Conservation (phyloP, 2,329 filamentous ascomycete genomes). For the Hypoxylon sp. region DNA sequence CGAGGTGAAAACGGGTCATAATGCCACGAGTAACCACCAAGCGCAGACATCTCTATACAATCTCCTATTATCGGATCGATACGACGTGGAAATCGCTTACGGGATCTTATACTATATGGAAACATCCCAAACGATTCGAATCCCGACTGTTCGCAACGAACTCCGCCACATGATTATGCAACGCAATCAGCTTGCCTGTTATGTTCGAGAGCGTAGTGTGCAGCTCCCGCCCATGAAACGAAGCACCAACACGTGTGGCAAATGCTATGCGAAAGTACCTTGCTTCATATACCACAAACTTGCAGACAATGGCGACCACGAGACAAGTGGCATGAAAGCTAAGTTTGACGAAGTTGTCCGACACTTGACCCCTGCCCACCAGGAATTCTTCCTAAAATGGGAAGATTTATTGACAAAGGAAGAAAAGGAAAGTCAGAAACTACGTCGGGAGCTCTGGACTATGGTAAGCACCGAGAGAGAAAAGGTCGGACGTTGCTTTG, state of each 20-base stretch:
- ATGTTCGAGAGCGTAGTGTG: slow-evolving; percentile 83
- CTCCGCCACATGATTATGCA: slow-evolving; percentile 97
- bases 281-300: slow-evolving; percentile 97
- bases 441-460: slow-evolving; percentile 93
- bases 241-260: slow-evolving; percentile 83
- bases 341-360: slow-evolving; percentile 86
- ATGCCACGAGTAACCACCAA: slow-evolving; percentile 84
- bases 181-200: slow-evolving; percentile 89
- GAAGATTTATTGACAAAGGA: slow-evolving; percentile 93
- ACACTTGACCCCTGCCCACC: slow-evolving; percentile 81
- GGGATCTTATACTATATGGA: slow-evolving; percentile 97
- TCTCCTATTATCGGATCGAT: slow-evolving; percentile 90
- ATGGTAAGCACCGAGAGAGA: slow-evolving; percentile 93
- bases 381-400: slow-evolving; percentile 94
- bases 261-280: slow-evolving; percentile 90
- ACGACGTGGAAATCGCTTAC: slow-evolving; percentile 91
- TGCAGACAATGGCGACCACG: slow-evolving; percentile 84
- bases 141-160: slow-evolving; percentile 88
- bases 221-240: slow-evolving; percentile 89
- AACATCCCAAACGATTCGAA: slow-evolving; percentile 85
- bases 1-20: slow-evolving; percentile 94
- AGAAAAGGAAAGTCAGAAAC: slow-evolving; percentile 89
- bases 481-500: slow-evolving; percentile 89
- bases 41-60: slow-evolving; percentile 97
- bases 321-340: slow-evolving; percentile 83